These are phyloP conservation scores for Diaporthe citriasiana DNA, from an alignment of 2,329 filamentous ascomycete species.

Conservation along the genomic window DNA sequence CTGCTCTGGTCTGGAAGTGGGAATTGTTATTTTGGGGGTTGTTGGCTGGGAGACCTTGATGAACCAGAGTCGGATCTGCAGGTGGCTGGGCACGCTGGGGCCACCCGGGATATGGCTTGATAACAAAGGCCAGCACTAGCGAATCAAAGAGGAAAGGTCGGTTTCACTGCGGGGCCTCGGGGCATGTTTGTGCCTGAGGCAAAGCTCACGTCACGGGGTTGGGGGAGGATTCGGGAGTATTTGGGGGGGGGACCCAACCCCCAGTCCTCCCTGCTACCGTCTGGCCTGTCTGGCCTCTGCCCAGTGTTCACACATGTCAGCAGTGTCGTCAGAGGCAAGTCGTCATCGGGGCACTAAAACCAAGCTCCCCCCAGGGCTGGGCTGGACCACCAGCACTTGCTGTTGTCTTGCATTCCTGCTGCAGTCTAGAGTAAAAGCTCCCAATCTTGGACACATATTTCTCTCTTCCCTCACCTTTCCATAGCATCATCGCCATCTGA, in stretches of 20 bases:
- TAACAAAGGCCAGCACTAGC: conserved; percentile 29
- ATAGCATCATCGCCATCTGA: conserved; percentile 8
- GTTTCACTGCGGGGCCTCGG: conserved; percentile 36
- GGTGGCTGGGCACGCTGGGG: conserved; percentile 29
- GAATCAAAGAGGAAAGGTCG: conserved; percentile 30
- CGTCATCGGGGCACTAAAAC: conserved; percentile 32
- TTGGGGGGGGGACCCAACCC: not conserved
- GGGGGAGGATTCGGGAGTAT: too few species aligned
- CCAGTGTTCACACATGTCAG: conserved; percentile 29
- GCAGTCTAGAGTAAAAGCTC: conserved; percentile 7
- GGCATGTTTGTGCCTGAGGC: conserved; percentile 33
- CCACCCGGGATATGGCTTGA: conserved; percentile 32
- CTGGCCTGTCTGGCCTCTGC: not conserved
- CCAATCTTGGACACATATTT: conserved; percentile 9
- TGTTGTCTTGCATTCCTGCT: conserved; percentile 17
- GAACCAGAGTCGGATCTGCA: conserved; percentile 34
- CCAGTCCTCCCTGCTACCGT: conserved; percentile 2
- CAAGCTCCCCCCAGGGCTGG: conserved; percentile 28
- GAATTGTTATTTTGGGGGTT: conserved; percentile 34
- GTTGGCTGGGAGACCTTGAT: conserved; percentile 35
- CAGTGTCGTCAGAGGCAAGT: conserved; percentile 29
- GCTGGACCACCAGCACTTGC: conserved; percentile 14
- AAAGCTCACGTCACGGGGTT: too few species aligned
- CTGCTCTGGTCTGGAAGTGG: conserved; percentile 34
- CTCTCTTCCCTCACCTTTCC: not conserved